Evolutionary conservation across 1,139 yeast species (phyloP).

Genomic region (Pichia sp.): DNA sequence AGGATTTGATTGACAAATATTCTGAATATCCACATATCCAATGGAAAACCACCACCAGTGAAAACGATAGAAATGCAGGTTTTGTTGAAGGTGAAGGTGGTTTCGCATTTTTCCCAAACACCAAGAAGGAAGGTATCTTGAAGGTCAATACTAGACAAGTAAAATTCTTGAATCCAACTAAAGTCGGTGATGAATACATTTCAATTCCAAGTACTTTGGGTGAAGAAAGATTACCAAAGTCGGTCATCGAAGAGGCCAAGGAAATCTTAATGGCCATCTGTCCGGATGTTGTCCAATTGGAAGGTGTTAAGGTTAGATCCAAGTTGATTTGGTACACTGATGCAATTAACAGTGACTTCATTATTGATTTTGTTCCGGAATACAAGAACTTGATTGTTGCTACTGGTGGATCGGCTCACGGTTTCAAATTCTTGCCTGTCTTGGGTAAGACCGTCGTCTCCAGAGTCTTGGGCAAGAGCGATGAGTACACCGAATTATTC

Average conservation of each 20-base stretch:
- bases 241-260: conserved; percentile 18
- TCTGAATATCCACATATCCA: conserved; percentile 19
- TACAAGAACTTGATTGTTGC: conserved; percentile 28
- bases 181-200: conserved; percentile 14
- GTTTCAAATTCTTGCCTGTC: conserved; percentile 36
- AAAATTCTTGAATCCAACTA: conserved; percentile 19
- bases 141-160: conserved; percentile 21
- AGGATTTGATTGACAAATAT: conserved; percentile 32
- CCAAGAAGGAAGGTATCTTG: conserved; percentile 19
- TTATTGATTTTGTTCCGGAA: conserved; percentile 32
- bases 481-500: conserved; percentile 29
- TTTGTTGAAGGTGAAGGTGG: conserved; percentile 10
- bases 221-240: conserved; percentile 16
- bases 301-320: conserved; percentile 12
- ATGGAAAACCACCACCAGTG: conserved; percentile 20
- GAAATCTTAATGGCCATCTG: conserved; percentile 13
- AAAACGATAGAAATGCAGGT: conserved; percentile 4
- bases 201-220: conserved; percentile 16
- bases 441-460: conserved; percentile 34
- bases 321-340: conserved; percentile 32
- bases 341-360: conserved; percentile 31
- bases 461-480: conserved; percentile 23
- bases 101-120: conserved; percentile 19
- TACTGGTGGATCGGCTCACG: conserved; percentile 34
- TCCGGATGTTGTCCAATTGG: conserved; percentile 21